Evolutionary conservation across 306 rosid species (phyloP), one percentile per base, ranked within the genome.

Genomic region (Dryas octopetala): DNA sequence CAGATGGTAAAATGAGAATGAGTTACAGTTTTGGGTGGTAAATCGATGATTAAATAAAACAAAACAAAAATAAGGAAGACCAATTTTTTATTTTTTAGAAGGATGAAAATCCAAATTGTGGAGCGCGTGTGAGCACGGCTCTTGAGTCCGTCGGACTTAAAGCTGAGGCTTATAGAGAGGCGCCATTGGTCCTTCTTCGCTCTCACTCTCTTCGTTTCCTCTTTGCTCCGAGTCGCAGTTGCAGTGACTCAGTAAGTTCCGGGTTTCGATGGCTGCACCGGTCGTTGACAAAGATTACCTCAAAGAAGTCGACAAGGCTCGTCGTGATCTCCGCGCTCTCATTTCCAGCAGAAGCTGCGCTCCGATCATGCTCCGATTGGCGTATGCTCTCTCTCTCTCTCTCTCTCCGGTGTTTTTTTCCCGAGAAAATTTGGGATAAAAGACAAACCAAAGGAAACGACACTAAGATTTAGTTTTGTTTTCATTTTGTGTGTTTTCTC

Each of bases 311-410:
- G 91, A 90, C 61, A 95, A 76, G 76, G 97, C 97, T 84, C 97
- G 96, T 66, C 92, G 97, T n/a, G 80, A 95, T 84, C 97, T 92
- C 77, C 91, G 96, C 2, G 90, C 96, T 41, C 97, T 95, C 83
- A 90, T 95, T 79, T 83, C 97, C 76, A 74, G 55, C 83, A 71
- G 97, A 26, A 86, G 88, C 81, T 95, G 99, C 78, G 93, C 97
- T 67, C 97, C 97, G 9, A 65, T 95, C 79, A 91, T 95, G 99
- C 96, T 95, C 80, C 97, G 99, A 49, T 66, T 91, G 19, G 96
- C 97, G 96, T 95, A 87, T 26, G 5, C 74, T 57, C 66, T 78
- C 79, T 67, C 69, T 74, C 65, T 63, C 65, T 63, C 54, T 79
- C 73, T 52, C 48, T 78, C 47, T 78, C 60, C 23, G 23, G 23